Conservation (phyloP, 2,329 filamentous ascomycete species). For the Calonectria fujianensis region DNA sequence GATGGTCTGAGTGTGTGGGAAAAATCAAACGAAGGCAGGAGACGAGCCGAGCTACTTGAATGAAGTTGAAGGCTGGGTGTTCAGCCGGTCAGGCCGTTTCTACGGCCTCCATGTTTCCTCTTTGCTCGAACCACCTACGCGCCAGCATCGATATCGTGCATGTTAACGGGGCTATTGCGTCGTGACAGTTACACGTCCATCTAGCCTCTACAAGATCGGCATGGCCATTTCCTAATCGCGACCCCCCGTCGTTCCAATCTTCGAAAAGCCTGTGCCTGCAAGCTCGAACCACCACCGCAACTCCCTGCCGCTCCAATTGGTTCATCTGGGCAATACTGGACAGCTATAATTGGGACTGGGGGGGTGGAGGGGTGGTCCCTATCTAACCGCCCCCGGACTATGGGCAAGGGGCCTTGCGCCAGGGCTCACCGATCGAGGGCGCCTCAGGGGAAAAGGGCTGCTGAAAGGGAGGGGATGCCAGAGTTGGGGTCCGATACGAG, state of each 20-base stretch:
- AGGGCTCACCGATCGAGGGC: constrained; percentile 9
- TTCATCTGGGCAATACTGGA: constrained; percentile 15
- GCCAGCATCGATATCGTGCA: constrained; percentile 12
- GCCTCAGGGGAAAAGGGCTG: not conserved
- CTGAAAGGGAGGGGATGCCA: too few relatives aligned
- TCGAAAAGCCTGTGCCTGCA: not conserved
- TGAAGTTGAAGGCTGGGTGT: not conserved
- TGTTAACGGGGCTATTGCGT: constrained; percentile 20
- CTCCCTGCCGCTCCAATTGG: not conserved
- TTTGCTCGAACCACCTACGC: constrained; percentile 12
- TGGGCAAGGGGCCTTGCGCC: not conserved
- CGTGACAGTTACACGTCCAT: constrained; percentile 10
- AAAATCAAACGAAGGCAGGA: not conserved
- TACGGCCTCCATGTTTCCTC: not conserved
- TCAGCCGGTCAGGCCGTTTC: not conserved
- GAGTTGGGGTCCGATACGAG: too few relatives aligned
- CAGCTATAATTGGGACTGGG: constrained; percentile 1
- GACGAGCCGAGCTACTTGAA: constrained; percentile 2
- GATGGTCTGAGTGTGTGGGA: not conserved
- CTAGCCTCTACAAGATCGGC: constrained; percentile 8
- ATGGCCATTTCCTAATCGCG: constrained; percentile 15
- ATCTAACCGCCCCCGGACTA: constrained; percentile 22
- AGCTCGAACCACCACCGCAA: constrained; percentile 7
- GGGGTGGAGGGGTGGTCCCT: not conserved
- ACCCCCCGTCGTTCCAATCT: constrained; percentile 1